Evolutionary conservation across 1,284 basidiomycete species (phyloP), one percentile per base, ranked within the genome.

Genomic region (Sporisorium sorghi): DNA sequence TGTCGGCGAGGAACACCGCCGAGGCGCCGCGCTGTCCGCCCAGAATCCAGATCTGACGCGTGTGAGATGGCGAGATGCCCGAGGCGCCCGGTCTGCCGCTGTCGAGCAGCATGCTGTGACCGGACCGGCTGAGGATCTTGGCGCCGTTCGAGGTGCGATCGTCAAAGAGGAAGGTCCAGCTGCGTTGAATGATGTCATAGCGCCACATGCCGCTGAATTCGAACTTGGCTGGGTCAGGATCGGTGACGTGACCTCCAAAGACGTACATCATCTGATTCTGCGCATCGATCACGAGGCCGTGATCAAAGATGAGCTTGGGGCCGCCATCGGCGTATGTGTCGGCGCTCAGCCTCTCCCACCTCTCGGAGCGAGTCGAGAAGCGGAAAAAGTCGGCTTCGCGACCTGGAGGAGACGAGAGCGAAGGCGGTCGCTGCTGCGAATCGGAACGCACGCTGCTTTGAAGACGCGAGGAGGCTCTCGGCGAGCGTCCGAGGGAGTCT

Each of bases 201-300:
- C 73, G 66, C 76, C 80, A 85, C 77, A 85, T 73, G 28, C 85
- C 85, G 54, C 76, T 76, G 54, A 83, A 81, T 40, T 76, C 73
- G n/a, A 73, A 58, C 47, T 67, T 66, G 47, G 42, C 54, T n/a
- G 77, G 66, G 50, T 77, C 73, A 6, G 88, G 88, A 70, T 91
- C 90, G 21, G 90, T 88, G 9, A 92, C 86, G 10, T 90, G 88
- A 3, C 92, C 92, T 11, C 92, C 92, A 73, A 90, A 91, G 11
- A 93, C 89, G 71, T 92, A 93, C 19, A 94, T 82, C 15, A 90
- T 87, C 80, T 92, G 91, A 0, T 88, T 86, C 17, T 91, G 90
- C 26, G 88, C 87, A 77, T 93, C 92, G 70, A 93, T 89, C 39
- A 87, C 89, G 89, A 93, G 91, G 80, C 92, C 91, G 78, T 93